Evolutionary conservation across 169 alveolate species (phyloP).

Genomic region (Plasmodium fragile): DNA sequence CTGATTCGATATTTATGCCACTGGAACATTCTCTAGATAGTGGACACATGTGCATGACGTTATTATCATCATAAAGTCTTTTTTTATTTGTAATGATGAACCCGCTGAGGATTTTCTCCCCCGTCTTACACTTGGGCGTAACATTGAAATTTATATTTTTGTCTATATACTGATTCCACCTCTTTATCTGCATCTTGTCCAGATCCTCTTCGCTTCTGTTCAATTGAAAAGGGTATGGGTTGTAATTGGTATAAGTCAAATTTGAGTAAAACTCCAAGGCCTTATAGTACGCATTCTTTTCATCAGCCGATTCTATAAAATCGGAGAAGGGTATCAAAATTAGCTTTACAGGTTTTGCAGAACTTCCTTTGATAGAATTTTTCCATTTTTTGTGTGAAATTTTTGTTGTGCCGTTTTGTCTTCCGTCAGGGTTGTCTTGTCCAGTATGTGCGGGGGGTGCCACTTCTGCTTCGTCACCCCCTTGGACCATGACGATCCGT

Average conservation of each 20-base stretch:
- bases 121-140: conserved; percentile 30
- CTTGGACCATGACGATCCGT: conserved; percentile 23
- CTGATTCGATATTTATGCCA: conserved; percentile 49
- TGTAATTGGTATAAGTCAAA: conserved; percentile 53
- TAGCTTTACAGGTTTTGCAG: conserved; percentile 58
- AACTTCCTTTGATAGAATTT: conserved; percentile 39
- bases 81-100: conserved; percentile 60
- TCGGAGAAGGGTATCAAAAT: conserved; percentile 67
- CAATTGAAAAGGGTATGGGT: conserved; percentile 19
- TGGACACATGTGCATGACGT: conserved; percentile 53
- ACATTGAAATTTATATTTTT: conserved; percentile 67
- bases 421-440: background rate
- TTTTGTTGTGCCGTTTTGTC: background rate
- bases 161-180: conserved; percentile 58
- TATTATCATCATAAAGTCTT: conserved; percentile 5
- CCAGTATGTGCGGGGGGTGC: background rate
- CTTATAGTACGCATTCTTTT: conserved; percentile 32
- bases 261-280: conserved; percentile 74
- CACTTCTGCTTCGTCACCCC: conserved; percentile 20
- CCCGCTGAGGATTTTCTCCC: conserved; percentile 68
- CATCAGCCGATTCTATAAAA: conserved; percentile 51
- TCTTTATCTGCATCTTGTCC: conserved; percentile 53
- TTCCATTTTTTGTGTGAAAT: conserved; percentile 28
- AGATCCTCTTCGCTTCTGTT: conserved; percentile 41
- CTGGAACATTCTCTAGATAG: conserved; percentile 36